phyloP scores from a whole-genome alignment of 495 filamentous ascomycete species.

The Bryoglossum gracile region DNA sequence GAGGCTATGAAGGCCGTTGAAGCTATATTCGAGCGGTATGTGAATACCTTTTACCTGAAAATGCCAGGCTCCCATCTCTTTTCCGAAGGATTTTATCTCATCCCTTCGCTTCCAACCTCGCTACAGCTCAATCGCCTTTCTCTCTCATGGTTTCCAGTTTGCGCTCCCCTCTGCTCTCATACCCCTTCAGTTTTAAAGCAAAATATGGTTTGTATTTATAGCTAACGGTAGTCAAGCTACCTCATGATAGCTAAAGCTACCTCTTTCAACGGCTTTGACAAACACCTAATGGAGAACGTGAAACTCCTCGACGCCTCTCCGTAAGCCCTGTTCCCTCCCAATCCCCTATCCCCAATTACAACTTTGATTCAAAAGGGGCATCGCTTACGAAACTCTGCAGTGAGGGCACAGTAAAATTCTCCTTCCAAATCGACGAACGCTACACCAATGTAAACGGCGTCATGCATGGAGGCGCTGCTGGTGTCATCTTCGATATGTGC shows the following conservation, averaged over 20 bases:
- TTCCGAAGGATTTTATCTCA: background rate
- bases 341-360: too few relatives aligned
- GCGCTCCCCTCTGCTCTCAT: background rate
- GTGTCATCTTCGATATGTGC: slow-evolving; percentile 41
- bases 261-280: slow-evolving; percentile 28
- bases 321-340: too few relatives aligned
- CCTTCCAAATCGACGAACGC: slow-evolving; percentile 15
- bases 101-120: background rate
- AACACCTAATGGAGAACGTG: slow-evolving; percentile 30
- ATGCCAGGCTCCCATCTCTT: background rate
- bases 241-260: slow-evolving; percentile 11
- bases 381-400: too few relatives aligned
- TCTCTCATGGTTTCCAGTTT: too few relatives aligned
- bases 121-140: background rate
- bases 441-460: slow-evolving; percentile 28
- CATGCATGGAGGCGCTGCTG: slow-evolving; percentile 38
- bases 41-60: background rate
- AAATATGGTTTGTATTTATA: too few relatives aligned
- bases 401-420: slow-evolving; percentile 20
- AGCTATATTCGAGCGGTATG: slow-evolving; percentile 34
- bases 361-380: too few relatives aligned
- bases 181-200: background rate
- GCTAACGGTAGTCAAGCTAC: slow-evolving; percentile 21
- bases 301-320: slow-evolving; percentile 30
- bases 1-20: slow-evolving; percentile 30